Base-by-base conservation (phyloP, 768 basidiomycete genomes). In the Podaxis sp. region DNA sequence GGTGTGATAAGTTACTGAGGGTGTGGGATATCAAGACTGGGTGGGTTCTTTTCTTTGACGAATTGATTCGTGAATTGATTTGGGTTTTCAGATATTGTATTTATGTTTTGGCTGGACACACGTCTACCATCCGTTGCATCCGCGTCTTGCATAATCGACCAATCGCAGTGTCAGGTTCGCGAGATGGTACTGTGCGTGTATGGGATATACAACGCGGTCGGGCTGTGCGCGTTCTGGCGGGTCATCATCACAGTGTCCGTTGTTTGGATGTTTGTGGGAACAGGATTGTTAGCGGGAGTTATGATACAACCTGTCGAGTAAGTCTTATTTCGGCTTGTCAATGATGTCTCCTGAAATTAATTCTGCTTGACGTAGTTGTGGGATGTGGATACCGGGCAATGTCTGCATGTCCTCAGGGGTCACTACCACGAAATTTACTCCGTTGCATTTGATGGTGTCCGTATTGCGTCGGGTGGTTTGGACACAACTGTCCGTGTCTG, bases 401-500 rank as follows among this genome's bases (percentile, higher is more conserved):
- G 95, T 70, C 62, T 96, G 36, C 89, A 90, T 59, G 83, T 93
- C 37, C 83, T 96, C 28, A 67, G 78, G 9, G 95, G 95, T 0
- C 95, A 98, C 71, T 84, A 85, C 57, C 89, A 91, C 67, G 91
- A 94, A 74, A 89, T 97, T 9, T 98, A 98, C 69, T 85, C 88
- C 0, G 90, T 97, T 42, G 92, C 93, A 9, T 95, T 94, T 64
- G 93, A 96, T 66, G 95, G 95, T 0, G 74, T 85, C 16, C 77
- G 85, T 11, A 82, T 95, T 53, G 91, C 88, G 1, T 91, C 91
- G 5, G 95, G 94, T 4, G 89, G 89, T n/a, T 74, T 96, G 63
- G 95, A 98, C 67, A 95, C 93, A n/a, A 93, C 90, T 1, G 91
- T 97, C 3, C 79, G 95, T 3, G 83, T 98, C 0, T 98, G 96